phyloP scores from a whole-genome alignment of 306 rosid species.

The Amphicarpaea edgeworthii region DNA sequence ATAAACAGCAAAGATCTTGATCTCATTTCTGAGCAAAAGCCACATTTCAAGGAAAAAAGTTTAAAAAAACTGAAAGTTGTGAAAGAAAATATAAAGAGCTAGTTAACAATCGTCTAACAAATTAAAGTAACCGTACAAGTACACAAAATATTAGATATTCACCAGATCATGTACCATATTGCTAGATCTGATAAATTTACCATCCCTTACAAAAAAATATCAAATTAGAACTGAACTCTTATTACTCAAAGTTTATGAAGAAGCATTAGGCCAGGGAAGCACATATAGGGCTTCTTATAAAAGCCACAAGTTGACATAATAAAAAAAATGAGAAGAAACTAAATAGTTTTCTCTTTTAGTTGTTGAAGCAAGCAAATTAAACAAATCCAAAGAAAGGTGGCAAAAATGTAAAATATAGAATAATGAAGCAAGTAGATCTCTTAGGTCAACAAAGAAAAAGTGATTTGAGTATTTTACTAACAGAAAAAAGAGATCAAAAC shows the following conservation, averaged over 20 bases:
- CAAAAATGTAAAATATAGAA: background rate
- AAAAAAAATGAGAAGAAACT: background rate
- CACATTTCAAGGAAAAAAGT: background rate
- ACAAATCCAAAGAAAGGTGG: conserved; percentile 5
- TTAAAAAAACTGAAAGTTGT: conserved; percentile 7
- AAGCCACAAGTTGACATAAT: conserved; percentile 18
- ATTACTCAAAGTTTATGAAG: background rate
- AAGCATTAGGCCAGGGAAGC: background rate
- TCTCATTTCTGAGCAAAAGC: conserved; percentile 15
- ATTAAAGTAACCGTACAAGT: conserved; percentile 31
- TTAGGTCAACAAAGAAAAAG: background rate
- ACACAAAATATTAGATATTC: conserved; percentile 31
- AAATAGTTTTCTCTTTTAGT: background rate
- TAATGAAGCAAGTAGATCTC: conserved; percentile 42
- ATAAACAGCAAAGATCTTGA: conserved; percentile 10
- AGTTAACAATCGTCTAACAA: conserved; percentile 25
- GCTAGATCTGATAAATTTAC: conserved; percentile 48
- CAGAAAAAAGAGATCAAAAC: background rate
- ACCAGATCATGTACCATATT: conserved; percentile 41
- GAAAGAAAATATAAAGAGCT: background rate
- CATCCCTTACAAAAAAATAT: conserved; percentile 6
- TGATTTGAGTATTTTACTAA: background rate
- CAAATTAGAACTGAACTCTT: conserved; percentile 15
- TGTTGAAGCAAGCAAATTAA: background rate
- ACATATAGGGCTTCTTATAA: background rate